phyloP scores from a whole-genome alignment of 768 basidiomycete species.

The Leccinum pellstonianum region DNA sequence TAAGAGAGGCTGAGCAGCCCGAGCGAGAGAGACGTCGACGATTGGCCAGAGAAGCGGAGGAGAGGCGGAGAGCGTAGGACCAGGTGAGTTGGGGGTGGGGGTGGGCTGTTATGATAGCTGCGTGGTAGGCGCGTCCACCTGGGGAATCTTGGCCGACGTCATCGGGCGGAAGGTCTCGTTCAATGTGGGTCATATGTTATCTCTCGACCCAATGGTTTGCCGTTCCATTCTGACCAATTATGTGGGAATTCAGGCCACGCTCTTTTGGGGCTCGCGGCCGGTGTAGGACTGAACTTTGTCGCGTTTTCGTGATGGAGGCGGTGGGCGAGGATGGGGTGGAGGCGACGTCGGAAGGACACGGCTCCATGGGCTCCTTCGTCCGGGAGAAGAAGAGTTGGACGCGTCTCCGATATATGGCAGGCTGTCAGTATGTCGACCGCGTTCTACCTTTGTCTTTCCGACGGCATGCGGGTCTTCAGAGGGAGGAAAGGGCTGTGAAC shows the following conservation, averaged over 20 bases:
- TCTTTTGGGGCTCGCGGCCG: constrained; percentile 46
- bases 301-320: constrained; percentile 36
- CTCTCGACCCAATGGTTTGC: neutral
- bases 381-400: constrained; percentile 33
- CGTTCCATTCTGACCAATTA: neutral
- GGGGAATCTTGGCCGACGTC: constrained; percentile 51
- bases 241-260: constrained; percentile 25
- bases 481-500: constrained; percentile 14
- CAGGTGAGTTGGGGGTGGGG: too few species aligned
- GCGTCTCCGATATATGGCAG: constrained; percentile 10
- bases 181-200: constrained; percentile 27
- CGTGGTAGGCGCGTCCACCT: constrained; percentile 41
- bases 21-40: too few species aligned
- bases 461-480: constrained; percentile 20
- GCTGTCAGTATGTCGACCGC: constrained; percentile 16
- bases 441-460: constrained; percentile 23
- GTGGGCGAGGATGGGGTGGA: constrained; percentile 28
- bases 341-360: constrained; percentile 18
- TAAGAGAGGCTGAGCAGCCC: too few species aligned
- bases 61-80: too few species aligned
- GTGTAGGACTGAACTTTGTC: constrained; percentile 45
- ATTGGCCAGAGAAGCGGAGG: too few species aligned
- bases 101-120: too few species aligned
- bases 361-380: constrained; percentile 31
- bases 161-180: constrained; percentile 48